phyloP scores from a whole-genome alignment of 345 rosid species.

The Abelmoschus esculentus region DNA sequence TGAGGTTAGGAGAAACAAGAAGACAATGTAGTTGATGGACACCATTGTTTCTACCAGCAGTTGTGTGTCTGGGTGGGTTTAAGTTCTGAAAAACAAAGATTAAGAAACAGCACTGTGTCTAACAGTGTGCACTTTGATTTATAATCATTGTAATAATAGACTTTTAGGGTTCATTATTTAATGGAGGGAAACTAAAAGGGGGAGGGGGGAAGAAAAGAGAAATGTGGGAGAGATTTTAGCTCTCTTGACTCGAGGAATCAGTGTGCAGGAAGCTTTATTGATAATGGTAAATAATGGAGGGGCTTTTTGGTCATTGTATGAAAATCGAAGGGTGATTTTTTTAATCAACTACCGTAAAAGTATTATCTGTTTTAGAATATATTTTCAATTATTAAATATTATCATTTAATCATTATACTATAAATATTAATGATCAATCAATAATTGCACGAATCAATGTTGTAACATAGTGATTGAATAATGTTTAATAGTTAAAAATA shows the following conservation, averaged over 20 bases:
- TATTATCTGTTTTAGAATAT: no score
- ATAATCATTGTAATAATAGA: conserved; percentile 4
- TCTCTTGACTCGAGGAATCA: conserved; percentile 4
- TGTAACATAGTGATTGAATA: no score
- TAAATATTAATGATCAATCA: no score
- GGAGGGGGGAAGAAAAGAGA: no score
- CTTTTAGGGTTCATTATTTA: conserved; percentile 1
- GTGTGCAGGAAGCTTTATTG: neutral
- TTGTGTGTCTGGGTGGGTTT: neutral
- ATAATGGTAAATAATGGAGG: neutral
- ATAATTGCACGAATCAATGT: no score
- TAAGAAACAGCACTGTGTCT: neutral
- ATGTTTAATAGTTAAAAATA: no score
- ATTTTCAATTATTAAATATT: no score
- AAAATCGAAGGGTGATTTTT: neutral
- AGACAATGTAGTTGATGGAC: conserved; percentile 43
- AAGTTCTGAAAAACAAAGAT: conserved; percentile 2
- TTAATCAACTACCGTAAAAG: no score
- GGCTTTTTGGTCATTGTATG: neutral
- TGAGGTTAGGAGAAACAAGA: conserved; percentile 34
- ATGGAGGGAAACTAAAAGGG: neutral
- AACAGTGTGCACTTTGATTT: conserved; percentile 5
- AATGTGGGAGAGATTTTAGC: neutral
- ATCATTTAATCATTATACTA: no score
- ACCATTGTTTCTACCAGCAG: conserved; percentile 22